These are phyloP conservation scores for Rhynchosporium secalis DNA, from an alignment of 2,329 filamentous ascomycete species.

Conservation along the genomic window DNA sequence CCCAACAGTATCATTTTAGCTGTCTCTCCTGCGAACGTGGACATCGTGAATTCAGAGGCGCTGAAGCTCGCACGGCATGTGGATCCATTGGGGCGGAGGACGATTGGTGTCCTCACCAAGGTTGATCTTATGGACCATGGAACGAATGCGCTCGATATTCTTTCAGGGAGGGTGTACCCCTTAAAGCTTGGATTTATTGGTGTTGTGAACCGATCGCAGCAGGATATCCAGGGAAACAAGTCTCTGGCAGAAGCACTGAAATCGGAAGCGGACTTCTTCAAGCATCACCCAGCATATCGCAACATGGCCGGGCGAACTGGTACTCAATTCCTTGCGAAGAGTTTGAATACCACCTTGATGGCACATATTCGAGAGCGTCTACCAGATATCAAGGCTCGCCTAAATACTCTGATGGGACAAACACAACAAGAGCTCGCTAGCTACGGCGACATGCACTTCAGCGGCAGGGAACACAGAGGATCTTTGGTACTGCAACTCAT, in stretches of 20 bases:
- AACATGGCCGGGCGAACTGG: slow-evolving; percentile 94
- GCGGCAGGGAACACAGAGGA: slow-evolving; percentile 92
- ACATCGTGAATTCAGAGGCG: slow-evolving; percentile 97
- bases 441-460: slow-evolving; percentile 97
- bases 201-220: slow-evolving; percentile 95
- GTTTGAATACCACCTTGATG: slow-evolving; percentile 94
- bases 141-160: slow-evolving; percentile 94
- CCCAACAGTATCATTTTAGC: slow-evolving; percentile 97
- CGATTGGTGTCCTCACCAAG: slow-evolving; percentile 96
- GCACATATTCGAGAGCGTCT: slow-evolving; percentile 90
- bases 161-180: slow-evolving; percentile 96
- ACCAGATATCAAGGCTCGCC: slow-evolving; percentile 94
- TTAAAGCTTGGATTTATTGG: slow-evolving; percentile 97
- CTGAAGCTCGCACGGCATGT: slow-evolving; percentile 96
- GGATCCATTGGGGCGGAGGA: slow-evolving; percentile 88
- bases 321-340: slow-evolving; percentile 92
- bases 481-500: slow-evolving; percentile 95
- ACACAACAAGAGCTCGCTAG: slow-evolving; percentile 97
- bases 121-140: slow-evolving; percentile 98
- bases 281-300: slow-evolving; percentile 92
- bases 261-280: slow-evolving; percentile 92
- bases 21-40: slow-evolving; percentile 95
- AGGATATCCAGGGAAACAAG: slow-evolving; percentile 96
- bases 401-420: slow-evolving; percentile 99
- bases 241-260: slow-evolving; percentile 89